phyloP scores from a whole-genome alignment of 305 asterid species.

The Andrographis paniculata region DNA sequence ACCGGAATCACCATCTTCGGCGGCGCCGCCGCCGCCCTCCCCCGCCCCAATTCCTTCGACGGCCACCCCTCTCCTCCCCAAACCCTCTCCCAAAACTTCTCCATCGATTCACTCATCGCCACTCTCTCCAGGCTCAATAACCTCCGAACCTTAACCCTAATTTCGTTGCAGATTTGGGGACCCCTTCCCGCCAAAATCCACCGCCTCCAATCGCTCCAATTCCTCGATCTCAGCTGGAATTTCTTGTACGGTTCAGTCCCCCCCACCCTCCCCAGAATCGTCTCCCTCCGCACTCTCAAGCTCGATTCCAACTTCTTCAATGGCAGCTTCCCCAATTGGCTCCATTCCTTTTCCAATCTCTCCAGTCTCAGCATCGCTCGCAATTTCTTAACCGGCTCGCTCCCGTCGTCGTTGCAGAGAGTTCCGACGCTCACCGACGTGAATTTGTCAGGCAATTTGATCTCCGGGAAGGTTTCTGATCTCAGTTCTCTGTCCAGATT shows the following conservation, averaged over 20 bases:
- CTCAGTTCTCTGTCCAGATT: conserved; percentile 29
- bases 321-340: conserved; percentile 39
- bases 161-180: conserved; percentile 57
- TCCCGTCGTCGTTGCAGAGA: conserved; percentile 31
- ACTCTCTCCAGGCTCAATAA: conserved; percentile 46
- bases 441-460: conserved; percentile 30
- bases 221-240: conserved; percentile 56
- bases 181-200: conserved; percentile 43
- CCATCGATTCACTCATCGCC: conserved; percentile 49
- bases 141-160: conserved; percentile 31
- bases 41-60: conserved; percentile 20
- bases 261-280: conserved; percentile 33
- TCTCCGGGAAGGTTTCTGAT: conserved; percentile 38
- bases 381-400: conserved; percentile 28
- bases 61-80: conserved; percentile 26
- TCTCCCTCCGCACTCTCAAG: conserved; percentile 27
- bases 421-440: conserved; percentile 28
- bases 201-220: conserved; percentile 37
- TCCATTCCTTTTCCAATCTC: conserved; percentile 33
- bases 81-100: conserved; percentile 45
- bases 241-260: conserved; percentile 40
- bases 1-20: conserved; percentile 38
- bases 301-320: conserved; percentile 52
- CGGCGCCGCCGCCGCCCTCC: too few species aligned
- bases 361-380: conserved; percentile 36